These are phyloP conservation scores for sorghum (Sorghum bicolor) DNA, from an alignment of 176 grass and related monocot species.

Conservation along the genomic window Sorghum_bicolor_NCBIv3 NC_012875.2:56554501-56555000, in stretches of 20 bases:
- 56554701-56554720: neutral
- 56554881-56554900: constrained; percentile 26
- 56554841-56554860: neutral
- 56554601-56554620: neutral
- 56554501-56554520: neutral
- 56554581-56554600: neutral
- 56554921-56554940: neutral
- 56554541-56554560: neutral
- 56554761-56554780: neutral
- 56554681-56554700: neutral
- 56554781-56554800: constrained; percentile 8
- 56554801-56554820: constrained; percentile 8
- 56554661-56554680: neutral
- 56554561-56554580: neutral
- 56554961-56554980: constrained; percentile 29
- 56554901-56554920: neutral
- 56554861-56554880: neutral
- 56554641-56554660: constrained; percentile 25
- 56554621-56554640: neutral
- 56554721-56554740: neutral
- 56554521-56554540: neutral
- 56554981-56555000: constrained; percentile 16
- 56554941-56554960: constrained; percentile 1
- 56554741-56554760: constrained; percentile 3
- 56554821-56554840: constrained; percentile 31